phyloP scores from a whole-genome alignment of 78 protist genomes.

The Guillardia theta region DNA sequence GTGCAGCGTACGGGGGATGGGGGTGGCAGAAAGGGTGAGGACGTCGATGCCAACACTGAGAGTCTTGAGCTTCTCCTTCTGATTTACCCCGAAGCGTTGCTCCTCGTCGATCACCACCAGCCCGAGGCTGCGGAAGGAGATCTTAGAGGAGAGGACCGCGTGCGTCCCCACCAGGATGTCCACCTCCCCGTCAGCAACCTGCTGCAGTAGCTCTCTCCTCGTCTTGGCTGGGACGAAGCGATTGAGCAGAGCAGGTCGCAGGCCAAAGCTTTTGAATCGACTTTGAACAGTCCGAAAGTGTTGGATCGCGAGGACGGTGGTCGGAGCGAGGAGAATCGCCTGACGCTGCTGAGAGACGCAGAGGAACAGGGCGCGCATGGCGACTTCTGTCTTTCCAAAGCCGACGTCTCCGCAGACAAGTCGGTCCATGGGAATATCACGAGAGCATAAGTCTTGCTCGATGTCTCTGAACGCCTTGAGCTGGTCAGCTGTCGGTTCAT shows the following conservation, averaged over 20 bases:
- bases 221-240: too few relatives aligned
- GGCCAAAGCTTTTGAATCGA: background rate
- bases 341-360: background rate
- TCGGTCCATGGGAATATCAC: conserved; percentile 37
- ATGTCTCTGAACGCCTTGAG: background rate
- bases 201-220: background rate
- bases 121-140: background rate
- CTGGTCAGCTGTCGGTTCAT: background rate
- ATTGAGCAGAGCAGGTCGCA: background rate
- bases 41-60: background rate
- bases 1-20: conserved; percentile 58
- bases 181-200: background rate
- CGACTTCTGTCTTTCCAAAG: conserved; percentile 50
- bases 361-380: conserved; percentile 44
- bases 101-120: conserved; percentile 56
- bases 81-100: conserved; percentile 35
- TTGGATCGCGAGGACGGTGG: conserved; percentile 57
- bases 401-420: conserved; percentile 39
- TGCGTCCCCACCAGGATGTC: background rate
- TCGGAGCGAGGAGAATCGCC: conserved; percentile 49
- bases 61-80: conserved; percentile 42
- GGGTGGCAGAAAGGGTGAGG: conserved; percentile 45
- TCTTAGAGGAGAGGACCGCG: background rate
- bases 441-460: background rate
- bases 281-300: background rate